Conservation (phyloP, 2,329 filamentous ascomycete genomes). For the Aaosphaeria arxii region DNA sequence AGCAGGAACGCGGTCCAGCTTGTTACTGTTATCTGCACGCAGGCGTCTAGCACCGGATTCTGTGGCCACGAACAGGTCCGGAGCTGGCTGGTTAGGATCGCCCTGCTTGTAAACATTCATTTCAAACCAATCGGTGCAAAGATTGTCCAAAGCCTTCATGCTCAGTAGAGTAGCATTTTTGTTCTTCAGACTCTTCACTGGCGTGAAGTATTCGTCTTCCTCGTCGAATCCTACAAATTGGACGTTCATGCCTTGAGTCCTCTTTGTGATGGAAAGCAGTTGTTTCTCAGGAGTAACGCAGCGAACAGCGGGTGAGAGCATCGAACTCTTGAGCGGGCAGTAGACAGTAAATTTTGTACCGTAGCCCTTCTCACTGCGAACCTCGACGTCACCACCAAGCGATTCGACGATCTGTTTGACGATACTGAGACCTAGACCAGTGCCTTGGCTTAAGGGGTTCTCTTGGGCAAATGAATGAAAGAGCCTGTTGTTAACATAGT, state of each 20-base stretch:
- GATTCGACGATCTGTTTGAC: constrained; percentile 38
- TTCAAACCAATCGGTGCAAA: constrained; percentile 35
- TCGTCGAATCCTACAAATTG: constrained; percentile 34
- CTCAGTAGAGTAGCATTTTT: constrained; percentile 29
- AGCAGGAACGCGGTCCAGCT: constrained; percentile 11
- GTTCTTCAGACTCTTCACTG: constrained; percentile 25
- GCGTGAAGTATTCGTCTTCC: constrained; percentile 23
- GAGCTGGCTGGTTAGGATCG: constrained; percentile 7
- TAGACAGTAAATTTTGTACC: constrained; percentile 38
- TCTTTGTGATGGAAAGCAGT: constrained; percentile 20
- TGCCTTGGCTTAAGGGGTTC: constrained; percentile 36
- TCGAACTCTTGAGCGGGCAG: constrained; percentile 30
- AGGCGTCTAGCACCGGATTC: constrained; percentile 27
- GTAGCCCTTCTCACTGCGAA: constrained; percentile 31
- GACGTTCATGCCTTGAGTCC: constrained; percentile 27
- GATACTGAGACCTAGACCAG: constrained; percentile 39
- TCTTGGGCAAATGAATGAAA: constrained; percentile 41
- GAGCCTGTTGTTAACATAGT: constrained; percentile 35
- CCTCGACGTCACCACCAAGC: constrained; percentile 35
- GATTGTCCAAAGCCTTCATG: constrained; percentile 28
- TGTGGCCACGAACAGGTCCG: constrained; percentile 31
- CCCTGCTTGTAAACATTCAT: constrained; percentile 22
- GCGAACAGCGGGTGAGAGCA: constrained; percentile 25
- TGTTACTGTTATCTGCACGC: constrained; percentile 22
- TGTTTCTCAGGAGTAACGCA: constrained; percentile 17